Base-by-base conservation (phyloP, 352 stramenopile genomes). In the Phytophthora multivora region DNA sequence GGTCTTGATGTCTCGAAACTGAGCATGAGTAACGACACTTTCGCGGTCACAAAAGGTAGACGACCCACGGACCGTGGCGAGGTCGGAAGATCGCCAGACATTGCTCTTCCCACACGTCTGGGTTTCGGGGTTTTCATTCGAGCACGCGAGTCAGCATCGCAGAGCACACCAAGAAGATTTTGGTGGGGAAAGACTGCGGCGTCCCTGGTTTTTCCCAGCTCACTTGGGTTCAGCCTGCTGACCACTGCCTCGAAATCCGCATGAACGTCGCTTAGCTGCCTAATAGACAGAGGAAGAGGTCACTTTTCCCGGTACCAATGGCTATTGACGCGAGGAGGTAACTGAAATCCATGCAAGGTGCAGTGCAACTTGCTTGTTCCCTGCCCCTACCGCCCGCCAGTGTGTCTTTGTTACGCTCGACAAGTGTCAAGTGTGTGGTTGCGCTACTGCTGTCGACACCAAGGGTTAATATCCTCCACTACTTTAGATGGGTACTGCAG, bases 1-100 rank as follows among this genome's bases (percentile, higher is more conserved):
- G 18, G 36, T 35, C 12, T 19, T 8, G n/a, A 35, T 19, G 28
- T 23, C 45, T 58, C 52, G 60, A 68, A 63, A 69, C 59, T 63
- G 51, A 15, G 40, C 42, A 62, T 57, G 47, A 26, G 35, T 48
- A 33, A 51, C 43, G 52, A n/a, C 15, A 40, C 12, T 0, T 51
- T 46, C 7, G 9, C 6, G 15, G 25, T 16, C 57, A 65, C 49
- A 65, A 41, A 41, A 50, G 43, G 28, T 33, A 33, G 28, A 33
- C 28, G 26, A 30, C 2, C 26, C 36, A 56, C 25, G 31, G 23
- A 26, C 18, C 42, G 41, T n/a, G 35, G 7, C 18, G 56, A 61
- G 63, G 63, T 59, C 63, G 63, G 63, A 71, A 71, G 51, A 71
- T 68, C 28, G 35, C n/a, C 21, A 45, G 25, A 13, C 43, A 47